Evolutionary conservation across 305 asterid species (phyloP), one percentile per base, ranked within the genome.

Genomic region (Ilex paraguariensis): DNA sequence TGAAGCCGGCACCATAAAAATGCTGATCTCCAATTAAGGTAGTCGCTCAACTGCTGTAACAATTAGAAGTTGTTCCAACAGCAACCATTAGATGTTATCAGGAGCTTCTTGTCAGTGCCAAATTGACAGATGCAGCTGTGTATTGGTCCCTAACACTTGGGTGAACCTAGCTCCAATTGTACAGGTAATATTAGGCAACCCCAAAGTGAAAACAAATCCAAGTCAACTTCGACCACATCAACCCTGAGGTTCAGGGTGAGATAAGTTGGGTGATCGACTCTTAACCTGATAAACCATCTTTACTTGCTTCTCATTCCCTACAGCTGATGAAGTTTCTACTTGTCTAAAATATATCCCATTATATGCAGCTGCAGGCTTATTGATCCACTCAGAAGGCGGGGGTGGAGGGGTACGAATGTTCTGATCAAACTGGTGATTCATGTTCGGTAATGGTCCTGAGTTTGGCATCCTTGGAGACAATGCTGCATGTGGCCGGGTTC

Each of bases 341-440:
- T 78, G 82, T 66, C 68, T 66, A 36, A 63, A 30, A 64, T 75
- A 48, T 63, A 53, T 58, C 17, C 65, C 56, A 53, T 74, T 50
- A 57, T 55, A 61, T 60, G 75, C 79, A 33, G 52, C 69, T 48
- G 72, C 78, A 28, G 73, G 86, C 54, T 77, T 78, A 60, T 67
- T 57, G 11, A 82, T 83, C 96, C 95, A 91, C 60, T 78, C 75
- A 42, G 84, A 70, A 31, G 96, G 95, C 16, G 96, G 98, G 64
- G 88, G 58, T 31, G 95, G 95, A 68, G 69, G 83, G 50, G 77
- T 76, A 61, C 79, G 75, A 30, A 67, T 33, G 60, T 71, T 75
- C 31, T 66, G 75, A 53, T 53, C 63, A 59, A 40, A 40, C 36
- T 74, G 82, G 57, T 42, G 68, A 15, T 64, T 70, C 17, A 53